These are phyloP conservation scores for Pichia sp. DNA, from an alignment of 1,139 yeast species.

Conservation along the genomic window DNA sequence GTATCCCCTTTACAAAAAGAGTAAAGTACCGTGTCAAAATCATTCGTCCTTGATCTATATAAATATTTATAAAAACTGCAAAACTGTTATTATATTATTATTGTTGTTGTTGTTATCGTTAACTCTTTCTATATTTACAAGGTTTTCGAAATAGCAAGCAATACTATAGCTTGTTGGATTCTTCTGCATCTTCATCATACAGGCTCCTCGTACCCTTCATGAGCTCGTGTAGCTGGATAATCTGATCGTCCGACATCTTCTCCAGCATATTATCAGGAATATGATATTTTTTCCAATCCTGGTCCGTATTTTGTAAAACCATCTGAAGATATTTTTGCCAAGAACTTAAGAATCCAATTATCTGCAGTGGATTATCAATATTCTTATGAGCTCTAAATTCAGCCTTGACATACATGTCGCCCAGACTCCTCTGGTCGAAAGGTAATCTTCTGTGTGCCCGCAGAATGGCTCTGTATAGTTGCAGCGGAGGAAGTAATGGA, in stretches of 20 bases:
- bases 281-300: slow-evolving; percentile 65
- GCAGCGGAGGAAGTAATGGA: slow-evolving; percentile 77
- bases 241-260: slow-evolving; percentile 87
- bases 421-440: slow-evolving; percentile 64
- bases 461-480: slow-evolving; percentile 68
- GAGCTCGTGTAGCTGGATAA: slow-evolving; percentile 73
- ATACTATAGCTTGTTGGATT: neutral
- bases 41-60: neutral
- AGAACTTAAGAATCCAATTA: slow-evolving; percentile 85
- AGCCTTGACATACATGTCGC: slow-evolving; percentile 83
- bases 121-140: neutral
- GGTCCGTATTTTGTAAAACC: slow-evolving; percentile 51
- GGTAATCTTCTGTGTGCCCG: slow-evolving; percentile 76
- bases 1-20: no score
- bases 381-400: slow-evolving; percentile 85
- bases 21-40: neutral
- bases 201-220: slow-evolving; percentile 54
- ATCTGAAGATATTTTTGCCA: slow-evolving; percentile 88
- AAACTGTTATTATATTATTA: neutral
- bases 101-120: neutral
- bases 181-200: slow-evolving; percentile 17
- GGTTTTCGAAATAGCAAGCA: neutral
- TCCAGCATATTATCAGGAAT: slow-evolving; percentile 63
- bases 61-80: neutral
- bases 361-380: slow-evolving; percentile 85